Conservation (phyloP, 176 grass and related monocot species). For the Leersia perrieri region DNA sequence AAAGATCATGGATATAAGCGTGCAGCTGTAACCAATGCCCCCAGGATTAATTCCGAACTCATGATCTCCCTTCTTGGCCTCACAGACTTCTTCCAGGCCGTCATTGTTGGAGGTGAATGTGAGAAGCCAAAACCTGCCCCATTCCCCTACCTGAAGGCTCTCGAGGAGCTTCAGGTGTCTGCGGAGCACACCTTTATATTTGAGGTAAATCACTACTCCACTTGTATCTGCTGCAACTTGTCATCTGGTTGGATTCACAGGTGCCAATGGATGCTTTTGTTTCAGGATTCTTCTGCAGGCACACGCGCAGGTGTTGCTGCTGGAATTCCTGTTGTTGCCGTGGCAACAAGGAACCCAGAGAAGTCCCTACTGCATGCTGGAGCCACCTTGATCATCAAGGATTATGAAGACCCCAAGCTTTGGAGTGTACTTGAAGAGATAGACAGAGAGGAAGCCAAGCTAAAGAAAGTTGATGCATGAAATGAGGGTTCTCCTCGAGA, state of each 20-base stretch:
- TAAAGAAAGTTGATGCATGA: conserved; percentile 41
- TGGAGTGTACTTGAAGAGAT: conserved; percentile 69
- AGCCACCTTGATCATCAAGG: conserved; percentile 66
- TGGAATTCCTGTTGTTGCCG: conserved; percentile 57
- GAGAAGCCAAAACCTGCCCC: conserved; percentile 82
- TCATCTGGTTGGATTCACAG: neutral
- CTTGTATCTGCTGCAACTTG: neutral
- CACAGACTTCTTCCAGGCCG: conserved; percentile 72
- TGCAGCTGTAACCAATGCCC: conserved; percentile 81
- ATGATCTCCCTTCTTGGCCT: conserved; percentile 89
- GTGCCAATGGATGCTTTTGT: neutral
- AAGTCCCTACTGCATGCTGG: conserved; percentile 70
- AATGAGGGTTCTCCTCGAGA: neutral
- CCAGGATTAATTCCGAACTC: conserved; percentile 79
- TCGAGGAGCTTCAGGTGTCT: conserved; percentile 63
- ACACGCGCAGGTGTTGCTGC: conserved; percentile 77
- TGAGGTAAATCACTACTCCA: conserved; percentile 42
- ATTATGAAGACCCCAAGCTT: conserved; percentile 82
- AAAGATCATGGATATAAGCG: conserved; percentile 66
- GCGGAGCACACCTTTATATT: conserved; percentile 71
- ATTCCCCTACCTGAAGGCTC: conserved; percentile 75
- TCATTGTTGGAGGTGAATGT: conserved; percentile 76
- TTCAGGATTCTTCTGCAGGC: conserved; percentile 76
- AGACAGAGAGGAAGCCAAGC: conserved; percentile 43
- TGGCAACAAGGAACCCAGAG: conserved; percentile 83